A percentile compares a stretch with the other conserved stretches of the same genome.
These are phyloP conservation scores for Teunomyces tritomae DNA, from an alignment of 805 yeast species.

Conservation along the genomic window DNA sequence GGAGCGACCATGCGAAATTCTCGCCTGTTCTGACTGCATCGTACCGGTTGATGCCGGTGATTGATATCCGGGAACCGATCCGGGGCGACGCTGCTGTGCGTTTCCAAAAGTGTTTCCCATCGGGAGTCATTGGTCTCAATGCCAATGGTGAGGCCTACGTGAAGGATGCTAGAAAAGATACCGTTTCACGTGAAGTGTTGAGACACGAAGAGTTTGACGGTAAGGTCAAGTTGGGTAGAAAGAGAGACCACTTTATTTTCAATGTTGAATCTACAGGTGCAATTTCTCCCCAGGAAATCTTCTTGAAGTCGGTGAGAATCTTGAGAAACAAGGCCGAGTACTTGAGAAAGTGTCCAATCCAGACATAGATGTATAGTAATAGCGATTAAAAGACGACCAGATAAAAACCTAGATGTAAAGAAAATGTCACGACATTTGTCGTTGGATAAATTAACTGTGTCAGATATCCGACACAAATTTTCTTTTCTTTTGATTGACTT, in stretches of 20 bases:
- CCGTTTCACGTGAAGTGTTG: constrained; percentile 94
- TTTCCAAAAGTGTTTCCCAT: constrained; percentile 87
- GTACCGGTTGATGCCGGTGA: constrained; percentile 86
- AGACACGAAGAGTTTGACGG: constrained; percentile 90
- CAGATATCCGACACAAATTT: no score
- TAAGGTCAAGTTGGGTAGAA: constrained; percentile 87
- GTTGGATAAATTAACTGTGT: no score
- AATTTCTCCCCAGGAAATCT: constrained; percentile 94
- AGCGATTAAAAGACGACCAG: background rate
- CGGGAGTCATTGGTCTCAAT: constrained; percentile 83
- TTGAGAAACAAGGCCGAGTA: constrained; percentile 82
- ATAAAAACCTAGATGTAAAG: background rate
- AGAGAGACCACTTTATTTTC: constrained; percentile 89
- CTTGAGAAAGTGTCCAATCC: constrained; percentile 74
- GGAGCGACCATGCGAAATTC: constrained; percentile 94
- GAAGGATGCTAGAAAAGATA: constrained; percentile 88
- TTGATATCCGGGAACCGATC: constrained; percentile 72
- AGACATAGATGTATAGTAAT: constrained; percentile 36
- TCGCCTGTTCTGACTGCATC: constrained; percentile 98
- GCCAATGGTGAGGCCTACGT: constrained; percentile 71
- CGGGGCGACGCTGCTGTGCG: constrained; percentile 71
- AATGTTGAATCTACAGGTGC: constrained; percentile 95
- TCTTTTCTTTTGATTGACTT: no score
- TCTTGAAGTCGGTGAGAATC: constrained; percentile 83
- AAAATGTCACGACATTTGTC: background rate